Evolutionary conservation across 2,329 filamentous ascomycete species (phyloP), one percentile per base, ranked within the genome.

Genomic region (Fonsecaea nubica): DNA sequence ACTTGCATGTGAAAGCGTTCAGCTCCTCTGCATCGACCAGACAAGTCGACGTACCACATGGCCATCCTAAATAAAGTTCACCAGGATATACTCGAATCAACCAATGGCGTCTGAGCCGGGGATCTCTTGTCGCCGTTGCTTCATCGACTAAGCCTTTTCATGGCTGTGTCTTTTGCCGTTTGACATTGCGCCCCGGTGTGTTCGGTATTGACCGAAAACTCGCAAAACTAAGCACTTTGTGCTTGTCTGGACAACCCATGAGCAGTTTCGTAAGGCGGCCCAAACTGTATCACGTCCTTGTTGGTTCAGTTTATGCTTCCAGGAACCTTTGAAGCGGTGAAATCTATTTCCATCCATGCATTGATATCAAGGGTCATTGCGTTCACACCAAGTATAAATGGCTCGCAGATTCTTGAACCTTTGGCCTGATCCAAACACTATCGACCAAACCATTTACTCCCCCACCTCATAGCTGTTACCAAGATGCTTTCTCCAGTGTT

Each of bases 331-430:
- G 45, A 10, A 30, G 45, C 45, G 18, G 18, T 50, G 45, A 50
- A 50, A 50, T 50, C 45, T 50, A 50, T 50, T 50, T 50, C 21
- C 8, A 50, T 12, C 45, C 45, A 21, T 18, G 21, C 25, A 2
- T 10, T 36, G 32, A 36, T 36, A 55, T 35, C 13, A 55, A 12
- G 32, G 53, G 15, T 18, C 30, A 33, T 13, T 12, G n/a, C 15
- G 30, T 13, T 36, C 15, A 35, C 30, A 55, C 53, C 53, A 32
- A 9, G 33, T 55, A 55, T 35, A 55, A 55, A 55, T 18, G 53
- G 21, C 15, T 18, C n/a, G 32, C 15, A 13, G 9, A 30, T 35
- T 32, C 8, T 55, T 15, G 15, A 36, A 33, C 7, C 30, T 54
- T 12, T 32, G 50, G 32, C 6, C 8, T 18, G 30, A 21, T 33